phyloP scores from a whole-genome alignment of 352 stramenopile species.

The Phytophthora vignae region DNA sequence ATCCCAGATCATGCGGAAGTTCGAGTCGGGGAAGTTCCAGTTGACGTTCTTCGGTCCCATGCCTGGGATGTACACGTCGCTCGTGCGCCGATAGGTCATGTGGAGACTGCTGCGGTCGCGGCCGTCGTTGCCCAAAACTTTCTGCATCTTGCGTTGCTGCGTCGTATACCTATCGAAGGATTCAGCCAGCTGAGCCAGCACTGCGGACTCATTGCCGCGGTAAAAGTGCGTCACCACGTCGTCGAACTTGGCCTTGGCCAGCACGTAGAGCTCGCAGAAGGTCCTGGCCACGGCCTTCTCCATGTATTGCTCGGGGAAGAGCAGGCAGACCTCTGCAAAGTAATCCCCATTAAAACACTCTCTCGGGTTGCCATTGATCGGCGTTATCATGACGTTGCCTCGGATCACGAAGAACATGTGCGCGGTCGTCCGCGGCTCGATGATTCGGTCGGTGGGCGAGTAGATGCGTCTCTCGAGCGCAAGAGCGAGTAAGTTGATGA shows the following conservation, averaged over 20 bases:
- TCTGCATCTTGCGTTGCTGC: slow-evolving; percentile 75
- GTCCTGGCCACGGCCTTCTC: slow-evolving; percentile 72
- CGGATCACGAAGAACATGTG: slow-evolving; percentile 77
- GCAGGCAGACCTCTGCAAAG: slow-evolving; percentile 60
- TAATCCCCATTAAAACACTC: slow-evolving; percentile 64
- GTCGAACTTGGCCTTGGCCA: slow-evolving; percentile 66
- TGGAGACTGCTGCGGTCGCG: not conserved
- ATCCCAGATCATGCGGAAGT: slow-evolving; percentile 33
- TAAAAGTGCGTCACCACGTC: slow-evolving; percentile 60
- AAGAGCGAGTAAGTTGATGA: slow-evolving; percentile 63
- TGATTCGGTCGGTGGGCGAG: slow-evolving; percentile 59
- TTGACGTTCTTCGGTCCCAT: not conserved
- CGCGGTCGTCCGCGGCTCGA: slow-evolving; percentile 65
- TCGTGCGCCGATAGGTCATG: not conserved
- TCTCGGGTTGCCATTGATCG: slow-evolving; percentile 48
- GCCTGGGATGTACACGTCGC: not conserved
- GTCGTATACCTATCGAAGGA: slow-evolving; percentile 58
- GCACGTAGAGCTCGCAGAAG: slow-evolving; percentile 77
- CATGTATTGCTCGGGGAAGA: slow-evolving; percentile 54
- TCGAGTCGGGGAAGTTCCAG: slow-evolving; percentile 16
- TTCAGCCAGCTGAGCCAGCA: slow-evolving; percentile 41
- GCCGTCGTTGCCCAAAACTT: slow-evolving; percentile 57
- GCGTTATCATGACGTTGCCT: slow-evolving; percentile 50
- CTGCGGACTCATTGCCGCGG: slow-evolving; percentile 33
- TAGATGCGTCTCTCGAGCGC: slow-evolving; percentile 56